Base-by-base conservation (phyloP, 352 stramenopile genomes). In the Phytophthora chlamydospora region DNA sequence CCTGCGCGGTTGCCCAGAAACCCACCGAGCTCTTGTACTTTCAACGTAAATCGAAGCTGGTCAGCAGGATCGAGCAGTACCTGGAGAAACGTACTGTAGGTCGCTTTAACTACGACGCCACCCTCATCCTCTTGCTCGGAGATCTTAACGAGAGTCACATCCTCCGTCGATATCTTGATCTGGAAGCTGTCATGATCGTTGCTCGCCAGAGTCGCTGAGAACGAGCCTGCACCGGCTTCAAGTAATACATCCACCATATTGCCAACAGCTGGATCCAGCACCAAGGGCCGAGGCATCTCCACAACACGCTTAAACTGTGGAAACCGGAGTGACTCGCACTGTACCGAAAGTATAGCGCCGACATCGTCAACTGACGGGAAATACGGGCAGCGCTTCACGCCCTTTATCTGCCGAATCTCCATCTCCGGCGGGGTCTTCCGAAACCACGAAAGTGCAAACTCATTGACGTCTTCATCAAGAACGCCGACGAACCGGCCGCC, bases 111-210 rank as follows among this genome's bases (percentile, higher is more conserved):
- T 5, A 91, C 75, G 0, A 89, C 68, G 4, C 85, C 85, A 33
- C 70, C 73, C 54, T 92, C 83, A 12, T 78, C 70, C 19, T 90
- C 80, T 4, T 88, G 57, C 50, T 94, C 85, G 5, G 85, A 90
- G 39, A 92, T 78, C 57, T 94, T 94, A 6, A 88, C 58, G 14
- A 94, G 56, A 32, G 56, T 68, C 13, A 94, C 78, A 0, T 57
- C 51, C 6, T 85, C 73, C 0, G 74, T 48, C 0, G 62, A 68
- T 33, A 94, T 94, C 52, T 90, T 91, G 48, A 94, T 65, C 57
- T 94, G 85, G 65, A 94, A 94, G 34, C 78, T 92, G 42, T 94
- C 85, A 43, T 76, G 57, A 41, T 94, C 85, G 34, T 90, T 90
- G 58, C 80, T 93, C 4, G 81, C 80, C 14, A 94, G 57, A 9